Evolutionary conservation across 2,329 filamentous ascomycete species (phyloP).

Genomic region (Fusarium sp.): DNA sequence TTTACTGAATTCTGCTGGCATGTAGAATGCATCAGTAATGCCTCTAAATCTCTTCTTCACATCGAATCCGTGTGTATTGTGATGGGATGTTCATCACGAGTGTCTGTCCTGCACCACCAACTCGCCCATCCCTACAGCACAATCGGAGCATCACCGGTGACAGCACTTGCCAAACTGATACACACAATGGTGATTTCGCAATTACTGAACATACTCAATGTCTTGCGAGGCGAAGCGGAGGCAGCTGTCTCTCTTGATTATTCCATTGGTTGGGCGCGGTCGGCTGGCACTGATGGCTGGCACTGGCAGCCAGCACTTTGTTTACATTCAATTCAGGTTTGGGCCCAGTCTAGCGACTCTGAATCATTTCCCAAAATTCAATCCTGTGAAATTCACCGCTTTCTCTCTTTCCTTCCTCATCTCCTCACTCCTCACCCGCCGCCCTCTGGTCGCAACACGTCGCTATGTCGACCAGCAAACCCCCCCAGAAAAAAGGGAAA

Average conservation of each 20-base stretch:
- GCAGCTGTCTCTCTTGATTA: not conserved
- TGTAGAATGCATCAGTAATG: not conserved
- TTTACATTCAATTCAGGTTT: no score
- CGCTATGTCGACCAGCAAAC: no score
- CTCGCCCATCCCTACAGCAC: not conserved
- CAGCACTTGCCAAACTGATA: not conserved
- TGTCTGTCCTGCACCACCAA: not conserved
- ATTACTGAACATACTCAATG: rapidly evolving
- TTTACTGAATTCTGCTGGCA: no score
- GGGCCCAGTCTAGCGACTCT: no score
- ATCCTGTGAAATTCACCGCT: no score
- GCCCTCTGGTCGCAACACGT: no score
- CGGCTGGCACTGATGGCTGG: not conserved
- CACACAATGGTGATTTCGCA: not conserved
- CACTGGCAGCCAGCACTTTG: not conserved
- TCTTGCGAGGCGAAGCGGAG: not conserved
- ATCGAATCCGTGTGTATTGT: not conserved
- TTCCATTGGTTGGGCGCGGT: not conserved
- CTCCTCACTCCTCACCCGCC: no score
- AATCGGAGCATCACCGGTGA: not conserved
- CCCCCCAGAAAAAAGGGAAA: no score
- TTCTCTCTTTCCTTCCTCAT: no score
- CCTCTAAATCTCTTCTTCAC: no score
- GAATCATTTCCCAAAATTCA: no score
- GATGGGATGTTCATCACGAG: not conserved